Evolutionary conservation across 768 basidiomycete species (phyloP), one percentile per base, ranked within the genome.

Genomic region (Glaciozyma antarctica): DNA sequence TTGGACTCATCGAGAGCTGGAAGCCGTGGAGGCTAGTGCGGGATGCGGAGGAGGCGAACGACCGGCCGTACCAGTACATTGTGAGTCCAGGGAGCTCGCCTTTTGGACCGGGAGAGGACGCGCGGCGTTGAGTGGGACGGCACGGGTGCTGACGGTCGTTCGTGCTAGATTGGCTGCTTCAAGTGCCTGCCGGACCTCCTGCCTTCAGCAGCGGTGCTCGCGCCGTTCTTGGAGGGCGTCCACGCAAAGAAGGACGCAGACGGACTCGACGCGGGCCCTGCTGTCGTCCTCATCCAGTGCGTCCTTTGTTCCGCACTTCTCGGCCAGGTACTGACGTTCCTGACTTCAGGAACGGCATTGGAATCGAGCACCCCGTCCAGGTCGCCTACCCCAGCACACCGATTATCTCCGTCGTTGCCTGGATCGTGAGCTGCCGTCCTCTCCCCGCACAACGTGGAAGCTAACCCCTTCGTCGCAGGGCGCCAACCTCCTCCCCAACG

Each of bases 141-240:
- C 5, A 32, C 32, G 32, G 32, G 4, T 32, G 32, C 32, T 32
- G 32, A 32, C 32, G 32, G 32, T 32, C 9, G 32, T 32, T 32
- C 32, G 5, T 26, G 21, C 49, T 24, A 21, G 47, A 66, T 89
- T 38, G 74, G 88, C 55, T 80, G 84, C 5, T 87, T 86, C 1
- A 89, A 89, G 73, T 83, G 84, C 6, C 76, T 88, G 22, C 87
- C 87, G 5, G 87, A 89, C 70, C 72, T 86, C 15, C 72, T 77
- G 2, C 81, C 79, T 16, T 87, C 85, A 9, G 78, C 86, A 0
- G 73, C 77, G 6, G 74, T 88, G 12, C 79, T 89, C 28, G 77
- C 78, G 10, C 82, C 85, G 9, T 74, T 88, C 45, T 75, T 88
- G 53, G 79, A 79, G 5, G 51, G 28, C 24, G 38, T 60, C 13